These are phyloP conservation scores for Plasmodium vivax DNA, from an alignment of 169 alveolate genomes.

Conservation along the genomic window DNA sequence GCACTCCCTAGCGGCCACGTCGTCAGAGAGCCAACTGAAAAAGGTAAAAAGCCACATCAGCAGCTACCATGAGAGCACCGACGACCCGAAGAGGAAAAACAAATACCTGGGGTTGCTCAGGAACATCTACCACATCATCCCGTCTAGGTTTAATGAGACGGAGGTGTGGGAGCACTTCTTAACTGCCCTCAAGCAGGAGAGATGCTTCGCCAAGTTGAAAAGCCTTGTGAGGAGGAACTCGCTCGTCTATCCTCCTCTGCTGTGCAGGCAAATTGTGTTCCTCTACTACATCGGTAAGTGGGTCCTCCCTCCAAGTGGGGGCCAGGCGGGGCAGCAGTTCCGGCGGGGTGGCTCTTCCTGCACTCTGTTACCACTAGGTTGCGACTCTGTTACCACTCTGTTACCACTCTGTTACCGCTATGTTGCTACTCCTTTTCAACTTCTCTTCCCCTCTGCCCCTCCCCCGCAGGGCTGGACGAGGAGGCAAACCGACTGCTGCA, in stretches of 20 bases:
- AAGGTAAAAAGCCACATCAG: constrained; percentile 41
- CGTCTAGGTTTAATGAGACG: constrained; percentile 64
- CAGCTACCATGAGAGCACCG: constrained; percentile 18
- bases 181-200: constrained; percentile 30
- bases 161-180: constrained; percentile 37
- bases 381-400: not conserved
- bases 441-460: not conserved
- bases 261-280: constrained; percentile 61
- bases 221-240: constrained; percentile 4
- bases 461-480: constrained; percentile 26
- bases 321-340: not conserved
- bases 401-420: not conserved
- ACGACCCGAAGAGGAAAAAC: constrained; percentile 1
- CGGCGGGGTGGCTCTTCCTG: not conserved
- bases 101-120: constrained; percentile 43
- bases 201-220: constrained; percentile 17
- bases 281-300: constrained; percentile 56
- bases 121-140: constrained; percentile 53
- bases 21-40: constrained; percentile 27
- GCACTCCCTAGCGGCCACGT: constrained; percentile 8
- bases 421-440: not conserved
- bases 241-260: not conserved
- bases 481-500: constrained; percentile 17
- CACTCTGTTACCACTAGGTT: not conserved
- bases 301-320: not conserved